Percentiles rank a stretch among this genome's conserved stretches.
Conservation (phyloP, 768 basidiomycete genomes). For the Kwoniella sp. region DNA sequence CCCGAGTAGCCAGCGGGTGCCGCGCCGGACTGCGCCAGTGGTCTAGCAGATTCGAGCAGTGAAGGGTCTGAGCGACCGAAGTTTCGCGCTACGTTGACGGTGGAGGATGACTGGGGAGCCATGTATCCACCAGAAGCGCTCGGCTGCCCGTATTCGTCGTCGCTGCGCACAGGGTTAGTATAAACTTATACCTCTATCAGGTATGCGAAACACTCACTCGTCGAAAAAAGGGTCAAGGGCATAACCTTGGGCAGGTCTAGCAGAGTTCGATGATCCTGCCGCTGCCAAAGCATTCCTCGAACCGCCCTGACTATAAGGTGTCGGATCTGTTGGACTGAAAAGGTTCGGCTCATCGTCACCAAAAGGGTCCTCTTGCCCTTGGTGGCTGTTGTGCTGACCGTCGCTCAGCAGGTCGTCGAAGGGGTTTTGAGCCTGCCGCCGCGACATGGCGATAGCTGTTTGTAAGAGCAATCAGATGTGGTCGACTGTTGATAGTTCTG, state of each 20-base stretch:
- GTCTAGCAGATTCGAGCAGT: conserved; percentile 31
- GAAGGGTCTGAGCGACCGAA: conserved; percentile 25
- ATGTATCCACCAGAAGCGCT: conserved; percentile 35
- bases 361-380: conserved; percentile 35
- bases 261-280: background rate
- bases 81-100: conserved; percentile 22
- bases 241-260: conserved; percentile 33
- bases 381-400: conserved; percentile 17
- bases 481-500: too few relatives aligned
- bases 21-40: conserved; percentile 40
- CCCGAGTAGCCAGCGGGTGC: conserved; percentile 42
- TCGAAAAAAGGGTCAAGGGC: conserved; percentile 49
- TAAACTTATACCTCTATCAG: background rate
- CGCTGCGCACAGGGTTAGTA: conserved; percentile 16
- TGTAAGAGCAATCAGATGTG: too few relatives aligned
- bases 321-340: conserved; percentile 8
- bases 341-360: conserved; percentile 23
- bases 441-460: conserved; percentile 5
- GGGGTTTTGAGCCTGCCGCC: conserved; percentile 26
- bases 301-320: conserved; percentile 1
- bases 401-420: conserved; percentile 43
- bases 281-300: too few relatives aligned
- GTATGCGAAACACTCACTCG: conserved; percentile 33
- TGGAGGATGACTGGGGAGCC: conserved; percentile 37
- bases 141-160: conserved; percentile 40